Conservation (phyloP, 2,329 filamentous ascomycete genomes). For the Alternaria brassicicola region DNA sequence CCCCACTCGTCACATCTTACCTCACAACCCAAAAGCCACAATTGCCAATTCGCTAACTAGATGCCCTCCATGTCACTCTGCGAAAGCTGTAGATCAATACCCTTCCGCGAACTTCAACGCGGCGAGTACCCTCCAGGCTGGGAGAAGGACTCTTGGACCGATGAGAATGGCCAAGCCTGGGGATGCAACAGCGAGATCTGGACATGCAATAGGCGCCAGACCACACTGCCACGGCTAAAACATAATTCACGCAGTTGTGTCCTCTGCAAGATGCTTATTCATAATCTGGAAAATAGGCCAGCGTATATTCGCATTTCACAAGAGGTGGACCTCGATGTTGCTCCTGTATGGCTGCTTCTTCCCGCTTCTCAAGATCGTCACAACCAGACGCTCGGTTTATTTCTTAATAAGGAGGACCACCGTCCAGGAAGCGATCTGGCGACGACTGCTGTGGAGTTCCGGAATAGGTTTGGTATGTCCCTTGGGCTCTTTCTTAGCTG, state of each 20-base stretch:
- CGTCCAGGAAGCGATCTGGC: not conserved
- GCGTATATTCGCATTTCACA: not conserved
- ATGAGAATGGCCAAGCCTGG: not conserved
- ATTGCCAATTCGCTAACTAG: not conserved
- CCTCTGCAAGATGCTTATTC: not conserved
- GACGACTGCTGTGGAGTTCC: not conserved
- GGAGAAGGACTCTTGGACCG: not conserved
- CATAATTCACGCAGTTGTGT: accelerated
- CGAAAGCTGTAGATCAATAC: not conserved
- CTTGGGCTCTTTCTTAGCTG: no score
- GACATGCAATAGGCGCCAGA: not conserved
- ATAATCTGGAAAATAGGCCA: not conserved
- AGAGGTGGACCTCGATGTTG: not conserved
- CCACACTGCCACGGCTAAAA: not conserved
- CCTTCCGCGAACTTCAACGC: not conserved
- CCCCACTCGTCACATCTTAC: not conserved
- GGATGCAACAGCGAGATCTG: not conserved
- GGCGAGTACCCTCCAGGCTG: not conserved
- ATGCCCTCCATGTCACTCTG: not conserved
- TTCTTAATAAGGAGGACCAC: not conserved
- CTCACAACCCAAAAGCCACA: not conserved
- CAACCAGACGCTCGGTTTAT: not conserved
- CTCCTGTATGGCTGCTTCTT: not conserved
- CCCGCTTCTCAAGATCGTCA: not conserved
- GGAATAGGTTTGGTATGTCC: not conserved